phyloP scores from a whole-genome alignment of 352 stramenopile genomes.

The Pythium sukuiense region DNA sequence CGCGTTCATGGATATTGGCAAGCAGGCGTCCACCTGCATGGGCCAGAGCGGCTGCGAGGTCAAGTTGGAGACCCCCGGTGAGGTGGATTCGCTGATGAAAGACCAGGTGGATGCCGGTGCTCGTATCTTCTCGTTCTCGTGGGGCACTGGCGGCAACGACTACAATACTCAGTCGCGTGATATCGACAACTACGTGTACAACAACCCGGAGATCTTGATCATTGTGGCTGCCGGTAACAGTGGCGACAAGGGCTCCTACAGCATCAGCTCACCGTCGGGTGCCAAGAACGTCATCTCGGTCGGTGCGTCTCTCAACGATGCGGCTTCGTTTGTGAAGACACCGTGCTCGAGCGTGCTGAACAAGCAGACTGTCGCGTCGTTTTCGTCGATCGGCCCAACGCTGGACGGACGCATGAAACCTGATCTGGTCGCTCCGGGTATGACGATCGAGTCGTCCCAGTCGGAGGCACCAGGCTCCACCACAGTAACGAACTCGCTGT shows the following conservation, averaged over 20 bases:
- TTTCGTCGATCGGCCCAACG: conserved; percentile 70
- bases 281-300: conserved; percentile 89
- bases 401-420: conserved; percentile 75
- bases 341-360: conserved; percentile 56
- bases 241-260: conserved; percentile 56
- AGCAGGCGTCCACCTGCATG: conserved; percentile 40
- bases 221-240: conserved; percentile 85
- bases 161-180: conserved; percentile 60
- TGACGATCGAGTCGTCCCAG: conserved; percentile 66
- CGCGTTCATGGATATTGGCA: conserved; percentile 89
- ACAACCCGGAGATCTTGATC: conserved; percentile 77
- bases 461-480: conserved; percentile 50
- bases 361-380: conserved; percentile 64
- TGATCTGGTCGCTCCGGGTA: conserved; percentile 72
- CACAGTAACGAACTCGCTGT: conserved; percentile 41
- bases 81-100: conserved; percentile 55
- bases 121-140: conserved; percentile 73
- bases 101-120: conserved; percentile 52
- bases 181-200: conserved; percentile 73
- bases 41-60: conserved; percentile 42
- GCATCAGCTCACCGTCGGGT: conserved; percentile 63
- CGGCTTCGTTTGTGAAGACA: conserved; percentile 45
- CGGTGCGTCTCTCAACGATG: conserved; percentile 64
- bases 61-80: conserved; percentile 43
- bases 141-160: conserved; percentile 59